A percentile compares a stretch with the other conserved stretches of the same genome.
Conservation (phyloP, 2,329 filamentous ascomycete genomes). For the Exophiala spinifera region DNA sequence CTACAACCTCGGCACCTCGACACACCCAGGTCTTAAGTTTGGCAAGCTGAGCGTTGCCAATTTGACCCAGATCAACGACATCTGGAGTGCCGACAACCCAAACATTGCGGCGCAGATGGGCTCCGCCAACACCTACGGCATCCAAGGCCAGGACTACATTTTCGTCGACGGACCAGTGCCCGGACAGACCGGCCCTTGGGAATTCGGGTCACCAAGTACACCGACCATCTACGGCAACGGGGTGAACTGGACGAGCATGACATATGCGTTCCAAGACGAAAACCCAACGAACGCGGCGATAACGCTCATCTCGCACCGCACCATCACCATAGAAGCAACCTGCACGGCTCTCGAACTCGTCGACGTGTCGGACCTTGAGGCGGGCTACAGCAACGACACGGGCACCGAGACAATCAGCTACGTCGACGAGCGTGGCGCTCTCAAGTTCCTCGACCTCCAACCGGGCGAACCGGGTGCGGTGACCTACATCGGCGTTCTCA, state of each 20-base stretch:
- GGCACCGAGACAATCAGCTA: conserved; percentile 12
- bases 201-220: conserved; percentile 18
- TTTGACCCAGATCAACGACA: conserved; percentile 67
- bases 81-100: conserved; percentile 16
- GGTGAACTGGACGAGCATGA: conserved; percentile 12
- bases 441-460: conserved; percentile 13
- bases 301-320: conserved; percentile 18
- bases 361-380: neutral
- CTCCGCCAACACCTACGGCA: conserved; percentile 24
- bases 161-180: conserved; percentile 13
- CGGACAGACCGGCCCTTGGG: conserved; percentile 10
- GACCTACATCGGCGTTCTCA: conserved; percentile 22
- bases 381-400: conserved; percentile 11
- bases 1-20: conserved; percentile 25
- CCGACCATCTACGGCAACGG: conserved; percentile 19
- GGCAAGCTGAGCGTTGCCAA: conserved; percentile 93
- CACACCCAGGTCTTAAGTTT: conserved; percentile 71
- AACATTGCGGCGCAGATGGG: conserved; percentile 18
- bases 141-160: conserved; percentile 24
- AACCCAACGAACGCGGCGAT: conserved; percentile 14
- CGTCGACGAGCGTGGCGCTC: conserved; percentile 7
- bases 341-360: conserved; percentile 15
- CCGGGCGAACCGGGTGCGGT: conserved; percentile 18
- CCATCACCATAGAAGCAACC: conserved; percentile 13
- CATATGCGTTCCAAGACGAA: conserved; percentile 22